These are phyloP conservation scores for Podospora conica DNA, from an alignment of 495 filamentous ascomycete genomes.

Conservation along the genomic window DNA sequence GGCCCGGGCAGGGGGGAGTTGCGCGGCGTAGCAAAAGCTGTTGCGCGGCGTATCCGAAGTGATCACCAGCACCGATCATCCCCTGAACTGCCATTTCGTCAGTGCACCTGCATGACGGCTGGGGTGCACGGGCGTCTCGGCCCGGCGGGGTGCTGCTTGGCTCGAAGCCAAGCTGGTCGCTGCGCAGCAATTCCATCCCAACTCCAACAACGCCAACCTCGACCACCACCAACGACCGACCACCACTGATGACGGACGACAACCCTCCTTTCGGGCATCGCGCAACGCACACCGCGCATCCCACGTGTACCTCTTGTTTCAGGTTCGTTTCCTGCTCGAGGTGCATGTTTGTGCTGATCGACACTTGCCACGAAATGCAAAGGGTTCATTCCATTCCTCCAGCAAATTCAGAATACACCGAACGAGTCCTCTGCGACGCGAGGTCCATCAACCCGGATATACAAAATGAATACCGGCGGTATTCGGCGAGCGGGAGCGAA, in stretches of 20 bases:
- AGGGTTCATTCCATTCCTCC: background rate
- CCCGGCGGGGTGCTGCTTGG: background rate
- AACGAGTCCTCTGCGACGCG: background rate
- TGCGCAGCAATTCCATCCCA: background rate
- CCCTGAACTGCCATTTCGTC: background rate
- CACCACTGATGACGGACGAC: too few relatives aligned
- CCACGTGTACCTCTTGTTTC: background rate
- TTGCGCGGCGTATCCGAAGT: too few relatives aligned
- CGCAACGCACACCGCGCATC: background rate
- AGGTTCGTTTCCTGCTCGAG: background rate
- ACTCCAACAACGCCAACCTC: background rate
- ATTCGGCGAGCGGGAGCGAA: background rate
- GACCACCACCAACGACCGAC: background rate
- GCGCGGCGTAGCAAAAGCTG: too few relatives aligned
- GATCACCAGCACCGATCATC: background rate
- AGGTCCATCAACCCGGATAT: background rate
- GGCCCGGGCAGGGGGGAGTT: too few relatives aligned
- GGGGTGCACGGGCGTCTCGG: background rate
- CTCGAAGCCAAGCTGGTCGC: background rate
- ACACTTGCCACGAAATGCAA: background rate
- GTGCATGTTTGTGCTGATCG: background rate
- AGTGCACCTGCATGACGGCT: background rate
- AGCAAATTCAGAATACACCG: background rate
- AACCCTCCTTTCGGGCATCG: too few relatives aligned
- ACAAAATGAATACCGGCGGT: background rate